Conservation (phyloP, 148 eudicot species). For the Simmondsia chinensis region DNA sequence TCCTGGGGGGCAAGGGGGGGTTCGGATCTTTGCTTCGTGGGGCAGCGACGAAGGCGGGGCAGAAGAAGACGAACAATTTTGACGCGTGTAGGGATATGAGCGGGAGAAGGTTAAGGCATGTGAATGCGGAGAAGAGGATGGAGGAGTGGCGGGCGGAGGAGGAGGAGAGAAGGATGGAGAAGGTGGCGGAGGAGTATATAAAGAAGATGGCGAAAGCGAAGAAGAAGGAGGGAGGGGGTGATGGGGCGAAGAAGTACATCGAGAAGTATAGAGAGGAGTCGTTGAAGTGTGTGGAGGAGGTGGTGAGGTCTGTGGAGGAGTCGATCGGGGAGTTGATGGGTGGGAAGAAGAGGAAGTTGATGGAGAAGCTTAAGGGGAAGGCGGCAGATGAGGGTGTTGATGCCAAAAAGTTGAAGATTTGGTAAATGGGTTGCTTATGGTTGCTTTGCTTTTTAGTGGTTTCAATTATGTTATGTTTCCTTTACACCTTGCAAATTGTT, state of each 20-base stretch:
- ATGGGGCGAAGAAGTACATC: conserved; percentile 69
- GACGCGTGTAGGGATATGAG: conserved; percentile 99
- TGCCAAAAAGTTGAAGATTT: conserved; percentile 64
- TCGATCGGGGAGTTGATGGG: conserved; percentile 30
- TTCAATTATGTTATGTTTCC: background rate
- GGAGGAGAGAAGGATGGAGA: conserved; percentile 79
- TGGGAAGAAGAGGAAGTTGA: conserved; percentile 29
- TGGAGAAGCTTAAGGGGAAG: conserved; percentile 35
- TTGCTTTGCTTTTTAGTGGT: background rate
- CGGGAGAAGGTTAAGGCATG: conserved; percentile 83
- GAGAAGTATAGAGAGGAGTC: conserved; percentile 68
- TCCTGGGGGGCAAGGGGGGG: conserved; percentile 94
- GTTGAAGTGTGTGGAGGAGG: conserved; percentile 59
- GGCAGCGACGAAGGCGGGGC: conserved; percentile 92
- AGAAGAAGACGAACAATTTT: conserved; percentile 92
- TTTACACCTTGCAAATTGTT: no score
- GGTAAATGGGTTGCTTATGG: conserved; percentile 29
- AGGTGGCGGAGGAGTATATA: conserved; percentile 70
- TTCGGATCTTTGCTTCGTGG: conserved; percentile 89
- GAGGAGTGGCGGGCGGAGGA: conserved; percentile 92
- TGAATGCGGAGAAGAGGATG: conserved; percentile 91
- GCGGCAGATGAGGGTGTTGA: conserved; percentile 12
- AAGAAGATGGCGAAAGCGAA: conserved; percentile 62
- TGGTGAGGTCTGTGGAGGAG: conserved; percentile 82
- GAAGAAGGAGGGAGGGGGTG: conserved; percentile 30